These are phyloP conservation scores for Diaporthe capsici DNA, from an alignment of 2,329 filamentous ascomycete species.

Conservation along the genomic window DNA sequence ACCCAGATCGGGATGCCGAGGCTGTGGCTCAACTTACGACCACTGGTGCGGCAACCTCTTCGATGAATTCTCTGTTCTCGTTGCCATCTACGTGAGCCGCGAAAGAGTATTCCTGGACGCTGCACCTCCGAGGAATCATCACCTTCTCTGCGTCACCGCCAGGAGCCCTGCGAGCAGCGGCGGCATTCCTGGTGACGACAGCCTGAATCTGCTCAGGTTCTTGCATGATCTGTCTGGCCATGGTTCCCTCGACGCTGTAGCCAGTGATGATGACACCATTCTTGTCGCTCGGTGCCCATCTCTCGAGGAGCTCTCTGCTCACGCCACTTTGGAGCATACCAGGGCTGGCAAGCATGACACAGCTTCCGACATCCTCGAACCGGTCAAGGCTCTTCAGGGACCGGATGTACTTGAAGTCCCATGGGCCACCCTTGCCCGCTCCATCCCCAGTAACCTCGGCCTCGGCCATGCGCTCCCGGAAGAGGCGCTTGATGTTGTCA, in stretches of 20 bases:
- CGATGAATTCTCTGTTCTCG: constrained; percentile 97
- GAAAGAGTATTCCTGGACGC: constrained; percentile 94
- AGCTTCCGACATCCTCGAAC: constrained; percentile 95
- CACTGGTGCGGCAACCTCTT: constrained; percentile 91
- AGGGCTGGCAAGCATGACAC: constrained; percentile 96
- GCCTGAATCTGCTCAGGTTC: constrained; percentile 96
- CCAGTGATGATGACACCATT: constrained; percentile 99
- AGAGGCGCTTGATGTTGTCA: constrained; percentile 97
- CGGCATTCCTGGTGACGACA: constrained; percentile 84
- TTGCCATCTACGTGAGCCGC: constrained; percentile 96
- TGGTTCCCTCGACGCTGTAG: constrained; percentile 98
- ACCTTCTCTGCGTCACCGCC: constrained; percentile 85
- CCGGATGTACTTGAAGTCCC: constrained; percentile 96
- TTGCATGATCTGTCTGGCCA: constrained; percentile 95
- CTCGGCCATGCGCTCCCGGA: constrained; percentile 91
- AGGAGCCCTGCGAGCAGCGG: constrained; percentile 73
- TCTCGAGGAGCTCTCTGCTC: constrained; percentile 90
- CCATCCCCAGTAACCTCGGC: constrained; percentile 84
- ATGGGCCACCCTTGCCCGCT: constrained; percentile 85
- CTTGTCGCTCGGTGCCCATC: constrained; percentile 96
- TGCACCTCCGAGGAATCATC: constrained; percentile 93
- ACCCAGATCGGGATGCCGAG: background rate
- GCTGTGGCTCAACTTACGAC: constrained; percentile 74
- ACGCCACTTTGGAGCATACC: constrained; percentile 99
- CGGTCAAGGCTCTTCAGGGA: constrained; percentile 93